These are phyloP conservation scores for Bryoglossum gracile DNA, from an alignment of 495 filamentous ascomycete species.

Conservation along the genomic window DNA sequence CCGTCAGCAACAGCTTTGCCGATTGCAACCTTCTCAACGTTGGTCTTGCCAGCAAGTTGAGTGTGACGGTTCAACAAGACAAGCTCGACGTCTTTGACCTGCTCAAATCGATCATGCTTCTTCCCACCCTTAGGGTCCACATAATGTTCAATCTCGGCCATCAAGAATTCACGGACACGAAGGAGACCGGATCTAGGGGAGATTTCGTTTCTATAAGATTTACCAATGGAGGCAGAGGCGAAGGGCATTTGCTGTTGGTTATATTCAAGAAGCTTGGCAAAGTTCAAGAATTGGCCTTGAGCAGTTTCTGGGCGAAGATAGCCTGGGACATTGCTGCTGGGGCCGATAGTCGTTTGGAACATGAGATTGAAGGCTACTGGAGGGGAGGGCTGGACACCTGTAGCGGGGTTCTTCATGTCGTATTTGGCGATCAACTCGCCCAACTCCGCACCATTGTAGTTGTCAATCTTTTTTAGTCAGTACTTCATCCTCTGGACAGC, in stretches of 20 bases:
- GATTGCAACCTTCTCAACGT: constrained; percentile 45
- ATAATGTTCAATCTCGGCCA: constrained; percentile 80
- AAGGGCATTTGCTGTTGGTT: constrained; percentile 70
- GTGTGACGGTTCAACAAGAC: constrained; percentile 50
- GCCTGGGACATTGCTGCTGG: constrained; percentile 48
- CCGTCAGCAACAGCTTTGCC: constrained; percentile 51
- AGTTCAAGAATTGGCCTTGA: constrained; percentile 71
- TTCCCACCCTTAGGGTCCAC: constrained; percentile 68
- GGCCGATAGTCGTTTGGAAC: constrained; percentile 69
- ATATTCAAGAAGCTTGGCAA: constrained; percentile 70
- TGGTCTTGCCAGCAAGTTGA: constrained; percentile 53
- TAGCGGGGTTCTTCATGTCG: constrained; percentile 60
- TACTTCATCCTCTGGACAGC: background rate
- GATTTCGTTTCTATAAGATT: constrained; percentile 76
- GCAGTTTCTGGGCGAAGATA: constrained; percentile 70
- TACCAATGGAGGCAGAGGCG: constrained; percentile 69
- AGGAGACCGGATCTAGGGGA: constrained; percentile 67
- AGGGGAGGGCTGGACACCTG: constrained; percentile 47
- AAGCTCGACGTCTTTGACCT: constrained; percentile 58
- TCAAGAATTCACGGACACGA: constrained; percentile 72
- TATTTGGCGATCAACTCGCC: constrained; percentile 65
- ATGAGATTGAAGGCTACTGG: constrained; percentile 74
- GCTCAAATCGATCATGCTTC: constrained; percentile 61
- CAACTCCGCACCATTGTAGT: constrained; percentile 64
- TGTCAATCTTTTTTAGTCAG: constrained; percentile 49